These are phyloP conservation scores for Strigomonas galati DNA, from an alignment of 208 protist genomes.

Conservation along the genomic window DNA sequence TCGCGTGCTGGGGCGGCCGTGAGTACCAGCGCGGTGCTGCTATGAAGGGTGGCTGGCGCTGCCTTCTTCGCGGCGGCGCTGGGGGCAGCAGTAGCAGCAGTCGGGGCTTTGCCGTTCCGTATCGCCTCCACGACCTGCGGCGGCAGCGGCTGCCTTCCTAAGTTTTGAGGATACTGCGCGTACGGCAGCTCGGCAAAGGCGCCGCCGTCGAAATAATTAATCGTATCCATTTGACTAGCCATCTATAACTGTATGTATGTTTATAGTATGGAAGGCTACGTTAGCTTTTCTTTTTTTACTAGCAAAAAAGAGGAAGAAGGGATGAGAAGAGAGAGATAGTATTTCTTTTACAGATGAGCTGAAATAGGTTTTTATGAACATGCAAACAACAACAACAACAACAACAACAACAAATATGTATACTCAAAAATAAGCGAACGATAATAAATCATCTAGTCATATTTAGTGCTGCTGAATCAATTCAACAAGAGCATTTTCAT, in stretches of 20 bases:
- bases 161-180: conserved; percentile 58
- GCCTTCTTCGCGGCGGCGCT: neutral
- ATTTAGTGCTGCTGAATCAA: too few species aligned
- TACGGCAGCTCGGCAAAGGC: conserved; percentile 62
- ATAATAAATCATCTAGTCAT: too few species aligned
- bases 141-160: conserved; percentile 26
- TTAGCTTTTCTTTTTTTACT: neutral
- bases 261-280: neutral
- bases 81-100: neutral
- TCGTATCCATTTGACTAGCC: neutral
- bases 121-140: neutral
- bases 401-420: too few species aligned
- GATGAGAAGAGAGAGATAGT: neutral
- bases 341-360: too few species aligned
- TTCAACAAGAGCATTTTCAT: too few species aligned
- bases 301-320: conserved; percentile 11
- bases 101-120: neutral
- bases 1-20: neutral
- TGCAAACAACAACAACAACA: too few species aligned
- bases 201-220: conserved; percentile 54
- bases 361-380: neutral
- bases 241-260: neutral
- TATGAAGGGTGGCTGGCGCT: too few species aligned
- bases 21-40: neutral
- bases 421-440: too few species aligned